Evolutionary conservation across 352 stramenopile genomes (phyloP), one percentile per base, ranked within the genome.

Genomic region (Globisporangium okanoganense): DNA sequence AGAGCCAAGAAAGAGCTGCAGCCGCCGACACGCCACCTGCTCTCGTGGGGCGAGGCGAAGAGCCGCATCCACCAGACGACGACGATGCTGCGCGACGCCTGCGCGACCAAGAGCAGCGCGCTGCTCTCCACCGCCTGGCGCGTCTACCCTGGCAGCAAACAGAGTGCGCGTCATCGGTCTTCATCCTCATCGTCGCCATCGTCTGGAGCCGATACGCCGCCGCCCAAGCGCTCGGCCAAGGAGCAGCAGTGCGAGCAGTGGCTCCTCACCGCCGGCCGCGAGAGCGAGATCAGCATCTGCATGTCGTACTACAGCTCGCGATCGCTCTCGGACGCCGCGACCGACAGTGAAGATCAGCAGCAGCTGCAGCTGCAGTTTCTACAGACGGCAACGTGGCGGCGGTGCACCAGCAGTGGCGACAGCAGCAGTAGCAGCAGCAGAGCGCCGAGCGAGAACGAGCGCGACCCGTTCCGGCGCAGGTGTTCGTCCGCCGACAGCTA

Each of bases 301-400:
- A 63, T 63, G 57, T 63, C 57, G 33, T 63, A 47, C 56, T 62
- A 36, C 44, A 62, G 56, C 56, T 49, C 56, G 7, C 31, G 56
- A 7, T 56, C 56, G 44, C 44, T 62, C 31, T 62, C 56, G 13
- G 58, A 64, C 36, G 25, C 45, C 13, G 45, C 45, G 5, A 52
- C 45, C 14, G 45, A 52, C 45, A n/a, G 3, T 16, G 45, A 52
- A 6, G 45, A 52, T 5, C 22, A 33, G 13, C 45, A 36, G 22
- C 25, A 22, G 24, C n/a, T n/a, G n/a, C 24, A 29, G 24, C 6
- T 36, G 5, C 24, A 31, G 10, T 35, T 33, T 33, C 29, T 16
- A 14, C 35, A 2, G 24, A 52, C 6, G 24, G 35, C 38, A 20
- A 18, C 38, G 16, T 44, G 38, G 38, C 38, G 38, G 14, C 38